Base-by-base conservation (phyloP, 1,139 yeast genomes). In the Nematodospora anomalae region DNA sequence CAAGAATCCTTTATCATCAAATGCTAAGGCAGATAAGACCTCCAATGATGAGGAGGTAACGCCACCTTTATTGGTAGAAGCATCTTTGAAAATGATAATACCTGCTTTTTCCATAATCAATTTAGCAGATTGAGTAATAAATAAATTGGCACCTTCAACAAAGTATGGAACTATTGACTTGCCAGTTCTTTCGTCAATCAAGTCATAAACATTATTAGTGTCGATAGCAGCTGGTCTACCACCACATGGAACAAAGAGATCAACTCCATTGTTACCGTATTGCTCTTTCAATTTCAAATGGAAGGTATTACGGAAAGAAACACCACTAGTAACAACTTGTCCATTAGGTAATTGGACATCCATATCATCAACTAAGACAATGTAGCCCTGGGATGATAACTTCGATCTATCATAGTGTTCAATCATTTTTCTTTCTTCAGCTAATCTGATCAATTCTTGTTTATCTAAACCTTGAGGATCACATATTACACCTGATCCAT, bases 151-250 rank as follows among this genome's bases (percentile, higher is more conserved):
- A 57, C 98, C 98, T 68, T 92, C 98, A 40, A 92, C 97, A 58
- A 92, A 79, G 65, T 83, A 89, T 36, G 96, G 95, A 51, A 92
- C 76, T 48, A 79, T 67, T 21, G 87, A 62, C 62, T 84, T 83
- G 42, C 95, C 95, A 27, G 92, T 82, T 53, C 78, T 79, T 30
- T 70, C 70, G 58, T 86, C 88, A 50, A 92, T 79, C 51, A 89
- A 79, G 37, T 69, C 69, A 46, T 73, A 68, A 42, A 90, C 95
- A 54, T 86, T 92, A 60, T 82, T 83, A 46, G 92, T 80, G 61
- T 90, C 95, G 62, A 92, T 83, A 12, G 97, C 95, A 51, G 86
- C 92, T 44, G 98, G 98, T 66, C 98, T 85, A 51, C 98, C 98
- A 64, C 98, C 98, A 65, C 98, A 92, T 41, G 98, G 98, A 32